Evolutionary conservation across 1,284 basidiomycete species (phyloP), one percentile per base, ranked within the genome.

Genomic region (Sporisorium iseilematis-ciliati): DNA sequence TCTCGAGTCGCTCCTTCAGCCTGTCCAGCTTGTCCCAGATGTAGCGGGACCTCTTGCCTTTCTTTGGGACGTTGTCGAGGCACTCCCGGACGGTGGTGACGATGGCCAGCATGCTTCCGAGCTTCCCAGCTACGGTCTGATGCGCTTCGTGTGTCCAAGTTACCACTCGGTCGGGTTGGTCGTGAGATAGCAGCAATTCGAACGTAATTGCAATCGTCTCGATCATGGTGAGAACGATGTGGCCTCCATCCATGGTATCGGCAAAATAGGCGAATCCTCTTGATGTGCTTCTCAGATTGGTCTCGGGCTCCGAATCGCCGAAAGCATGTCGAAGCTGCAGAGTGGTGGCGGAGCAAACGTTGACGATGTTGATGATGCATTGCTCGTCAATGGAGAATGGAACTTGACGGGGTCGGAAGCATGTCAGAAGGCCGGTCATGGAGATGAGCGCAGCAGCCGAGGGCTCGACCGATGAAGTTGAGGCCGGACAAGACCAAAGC

Each of bases 251-350:
- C 45, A 49, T 20, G 8, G 33, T 49, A 12, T 57, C 43, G 26
- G 14, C 4, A 14, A 48, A 57, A n/a, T 40, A 48, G 0, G 33
- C 20, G 8, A 12, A 10, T 7, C 53, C n/a, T 5, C 14, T 33
- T 33, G 29, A 42, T n/a, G 20, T 16, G 48, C n/a, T 21, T 42
- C 2, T 31, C 23, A 3, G 23, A 6, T 11, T n/a, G 52, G 3
- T 1, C 20, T 43, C n/a, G 7, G 40, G 2, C 20, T 43, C n/a
- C 10, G 40, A 26, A n/a, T 50, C 51, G 14, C 42, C 42, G 35
- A 58, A 57, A 11, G 33, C 25, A 5, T 54, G 59, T 40, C 69
- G 43, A 14, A 72, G 54, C 21, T 66, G 69, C 12, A 62, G 55
- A 7, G 69, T 45, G 18, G 63, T 33, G 8, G 55, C 46, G 0